Evolutionary conservation across 2,329 filamentous ascomycete species (phyloP).

Genomic region (Aureobasidium sp.): DNA sequence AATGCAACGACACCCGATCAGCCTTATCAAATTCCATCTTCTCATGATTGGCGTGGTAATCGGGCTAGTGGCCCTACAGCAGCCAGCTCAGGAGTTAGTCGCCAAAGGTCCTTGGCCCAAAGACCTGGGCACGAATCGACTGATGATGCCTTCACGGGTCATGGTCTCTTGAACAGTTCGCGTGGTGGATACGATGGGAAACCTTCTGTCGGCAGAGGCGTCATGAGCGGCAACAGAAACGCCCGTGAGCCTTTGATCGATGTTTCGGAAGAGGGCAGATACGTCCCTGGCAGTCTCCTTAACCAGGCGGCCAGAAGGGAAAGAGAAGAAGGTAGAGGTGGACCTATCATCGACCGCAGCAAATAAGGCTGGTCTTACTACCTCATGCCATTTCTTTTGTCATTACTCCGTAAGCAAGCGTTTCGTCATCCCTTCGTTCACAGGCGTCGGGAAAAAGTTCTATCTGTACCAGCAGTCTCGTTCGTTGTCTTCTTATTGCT

Average conservation of each 20-base stretch:
- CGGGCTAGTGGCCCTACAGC: constrained; percentile 1
- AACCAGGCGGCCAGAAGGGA: constrained; percentile 34
- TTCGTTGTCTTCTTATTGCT: background rate
- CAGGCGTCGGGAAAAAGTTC: background rate
- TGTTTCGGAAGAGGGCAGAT: constrained; percentile 35
- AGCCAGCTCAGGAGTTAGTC: background rate
- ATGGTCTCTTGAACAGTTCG: constrained; percentile 33
- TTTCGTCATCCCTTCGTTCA: too few species aligned
- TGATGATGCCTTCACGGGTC: constrained; percentile 36
- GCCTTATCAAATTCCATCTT: constrained; percentile 35
- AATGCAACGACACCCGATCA: constrained; percentile 39
- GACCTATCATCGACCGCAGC: constrained; percentile 9
- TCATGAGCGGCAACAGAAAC: constrained; percentile 37
- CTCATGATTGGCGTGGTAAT: constrained; percentile 39
- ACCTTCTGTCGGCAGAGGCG: constrained; percentile 34
- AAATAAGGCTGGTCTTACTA: background rate
- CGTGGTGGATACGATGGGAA: constrained; percentile 34
- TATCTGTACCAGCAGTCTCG: background rate
- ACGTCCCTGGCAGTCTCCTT: constrained; percentile 43
- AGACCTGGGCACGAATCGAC: background rate
- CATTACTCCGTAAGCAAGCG: background rate
- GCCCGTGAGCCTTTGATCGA: constrained; percentile 42
- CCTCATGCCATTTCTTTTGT: background rate
- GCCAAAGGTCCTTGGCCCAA: background rate
- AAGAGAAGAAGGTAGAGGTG: constrained; percentile 20